These are phyloP conservation scores for Petunia secreta DNA, from an alignment of 257 asterid genomes.

Conservation along the genomic window DNA sequence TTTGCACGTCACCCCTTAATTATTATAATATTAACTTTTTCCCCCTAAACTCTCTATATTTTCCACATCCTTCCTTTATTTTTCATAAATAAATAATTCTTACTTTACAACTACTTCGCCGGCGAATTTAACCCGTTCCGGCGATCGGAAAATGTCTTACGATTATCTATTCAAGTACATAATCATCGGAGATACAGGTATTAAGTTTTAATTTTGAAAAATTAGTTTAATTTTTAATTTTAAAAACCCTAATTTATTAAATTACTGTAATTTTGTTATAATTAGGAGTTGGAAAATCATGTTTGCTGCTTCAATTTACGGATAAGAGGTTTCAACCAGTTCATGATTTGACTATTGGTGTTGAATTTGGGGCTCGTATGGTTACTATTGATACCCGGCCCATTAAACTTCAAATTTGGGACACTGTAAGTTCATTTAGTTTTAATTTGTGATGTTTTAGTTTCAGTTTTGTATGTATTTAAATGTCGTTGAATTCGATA, in stretches of 20 bases:
- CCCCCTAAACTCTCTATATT: not conserved
- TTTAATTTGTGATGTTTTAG: not conserved
- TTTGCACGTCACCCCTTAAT: too few species aligned
- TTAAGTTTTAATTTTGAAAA: not conserved
- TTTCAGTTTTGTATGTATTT: not conserved
- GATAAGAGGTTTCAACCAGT: slow-evolving; percentile 41
- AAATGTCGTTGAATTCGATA: not conserved
- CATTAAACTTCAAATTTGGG: slow-evolving; percentile 39
- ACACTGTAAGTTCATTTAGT: slow-evolving; percentile 22
- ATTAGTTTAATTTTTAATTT: not conserved
- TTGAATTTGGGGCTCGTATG: slow-evolving; percentile 40
- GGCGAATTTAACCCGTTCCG: not conserved
- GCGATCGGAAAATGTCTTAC: slow-evolving; percentile 56
- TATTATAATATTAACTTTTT: too few species aligned
- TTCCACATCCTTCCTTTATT: not conserved
- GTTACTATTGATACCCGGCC: slow-evolving; percentile 30
- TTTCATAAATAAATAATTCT: not conserved
- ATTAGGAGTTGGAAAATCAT: slow-evolving; percentile 35
- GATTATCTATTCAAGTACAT: slow-evolving; percentile 82
- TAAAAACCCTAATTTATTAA: slow-evolving; percentile 11
- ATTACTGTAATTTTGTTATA: not conserved
- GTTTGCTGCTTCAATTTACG: slow-evolving; percentile 34
- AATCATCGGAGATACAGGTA: slow-evolving; percentile 80
- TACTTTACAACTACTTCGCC: slow-evolving; percentile 13
- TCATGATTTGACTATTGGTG: slow-evolving; percentile 37